phyloP scores from a whole-genome alignment of 768 basidiomycete species.

The Lactarius trivialis region DNA sequence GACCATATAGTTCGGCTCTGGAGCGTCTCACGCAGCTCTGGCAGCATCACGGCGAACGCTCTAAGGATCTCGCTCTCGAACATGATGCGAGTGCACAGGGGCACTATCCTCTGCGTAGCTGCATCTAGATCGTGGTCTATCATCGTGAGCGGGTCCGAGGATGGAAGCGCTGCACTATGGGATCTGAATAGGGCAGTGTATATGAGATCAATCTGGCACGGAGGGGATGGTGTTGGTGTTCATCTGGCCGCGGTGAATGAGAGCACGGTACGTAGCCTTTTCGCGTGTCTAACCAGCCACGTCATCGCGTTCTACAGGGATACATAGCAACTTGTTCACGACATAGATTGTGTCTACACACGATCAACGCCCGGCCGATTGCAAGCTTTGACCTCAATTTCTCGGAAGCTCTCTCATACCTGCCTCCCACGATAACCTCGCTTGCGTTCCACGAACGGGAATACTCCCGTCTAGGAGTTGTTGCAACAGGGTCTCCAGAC shows the following conservation, averaged over 20 bases:
- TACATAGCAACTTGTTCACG: slow-evolving; percentile 81
- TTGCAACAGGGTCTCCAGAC: slow-evolving; percentile 76
- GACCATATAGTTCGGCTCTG: slow-evolving; percentile 83
- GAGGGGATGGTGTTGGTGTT: slow-evolving; percentile 39
- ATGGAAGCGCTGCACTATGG: slow-evolving; percentile 85
- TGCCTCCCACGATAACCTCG: slow-evolving; percentile 54
- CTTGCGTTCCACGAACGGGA: slow-evolving; percentile 88
- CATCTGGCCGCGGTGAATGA: slow-evolving; percentile 76
- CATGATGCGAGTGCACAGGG: slow-evolving; percentile 75
- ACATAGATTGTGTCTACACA: slow-evolving; percentile 68
- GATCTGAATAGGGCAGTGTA: slow-evolving; percentile 83
- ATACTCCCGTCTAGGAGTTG: slow-evolving; percentile 66
- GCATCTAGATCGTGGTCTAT: slow-evolving; percentile 80
- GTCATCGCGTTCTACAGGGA: slow-evolving; percentile 44
- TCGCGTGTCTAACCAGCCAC: slow-evolving; percentile 6
- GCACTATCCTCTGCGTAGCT: slow-evolving; percentile 57
- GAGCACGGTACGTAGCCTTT: slow-evolving; percentile 57
- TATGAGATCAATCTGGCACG: slow-evolving; percentile 74
- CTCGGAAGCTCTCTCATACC: slow-evolving; percentile 38
- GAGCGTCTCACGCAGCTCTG: slow-evolving; percentile 45
- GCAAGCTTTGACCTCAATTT: slow-evolving; percentile 57
- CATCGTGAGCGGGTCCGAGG: slow-evolving; percentile 75
- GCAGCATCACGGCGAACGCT: slow-evolving; percentile 22
- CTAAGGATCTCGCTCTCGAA: slow-evolving; percentile 44
- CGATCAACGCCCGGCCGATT: slow-evolving; percentile 79